Conservation (phyloP, 495 filamentous ascomycete species). For the Penicillium flavigenum region DNA sequence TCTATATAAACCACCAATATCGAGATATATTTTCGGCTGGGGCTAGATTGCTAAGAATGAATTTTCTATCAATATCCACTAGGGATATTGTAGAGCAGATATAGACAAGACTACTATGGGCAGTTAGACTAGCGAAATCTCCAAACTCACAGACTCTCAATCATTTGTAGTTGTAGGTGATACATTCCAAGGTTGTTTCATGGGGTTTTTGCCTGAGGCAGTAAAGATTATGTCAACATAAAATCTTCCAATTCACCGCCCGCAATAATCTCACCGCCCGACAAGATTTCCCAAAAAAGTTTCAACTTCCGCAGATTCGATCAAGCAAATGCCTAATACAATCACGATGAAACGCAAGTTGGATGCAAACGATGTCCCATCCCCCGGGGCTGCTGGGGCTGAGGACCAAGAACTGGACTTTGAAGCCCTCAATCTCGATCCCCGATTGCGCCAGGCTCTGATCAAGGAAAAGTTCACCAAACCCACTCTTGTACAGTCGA, state of each 20-base stretch:
- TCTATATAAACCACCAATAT: too few relatives aligned
- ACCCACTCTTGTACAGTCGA: slow-evolving; percentile 82
- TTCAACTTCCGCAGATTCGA: slow-evolving; percentile 21
- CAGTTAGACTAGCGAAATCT: not conserved
- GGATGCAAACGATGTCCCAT: slow-evolving; percentile 58
- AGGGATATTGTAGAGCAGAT: not conserved
- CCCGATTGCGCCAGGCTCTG: slow-evolving; percentile 81
- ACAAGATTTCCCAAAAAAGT: slow-evolving; percentile 44
- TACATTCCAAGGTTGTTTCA: not conserved
- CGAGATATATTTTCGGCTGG: not conserved
- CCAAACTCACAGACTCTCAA: not conserved
- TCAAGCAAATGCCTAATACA: slow-evolving; percentile 17
- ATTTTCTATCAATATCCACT: not conserved
- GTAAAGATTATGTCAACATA: slow-evolving; percentile 1
- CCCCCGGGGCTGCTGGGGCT: slow-evolving; percentile 31
- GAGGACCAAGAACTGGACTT: slow-evolving; percentile 38
- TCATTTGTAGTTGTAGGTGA: not conserved
- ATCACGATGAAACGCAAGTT: slow-evolving; percentile 63
- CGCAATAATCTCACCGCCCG: slow-evolving; percentile 41
- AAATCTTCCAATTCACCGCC: slow-evolving; percentile 24
- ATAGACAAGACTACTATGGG: not conserved
- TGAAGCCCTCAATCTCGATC: slow-evolving; percentile 68
- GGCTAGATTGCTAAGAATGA: not conserved
- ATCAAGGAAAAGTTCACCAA: slow-evolving; percentile 77
- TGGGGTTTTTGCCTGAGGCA: slow-evolving; percentile 6